A percentile compares a stretch with the other conserved stretches of the same genome.
Evolutionary conservation across 2,329 filamentous ascomycete species (phyloP).

Genomic region (Rugonectria rugulosa): DNA sequence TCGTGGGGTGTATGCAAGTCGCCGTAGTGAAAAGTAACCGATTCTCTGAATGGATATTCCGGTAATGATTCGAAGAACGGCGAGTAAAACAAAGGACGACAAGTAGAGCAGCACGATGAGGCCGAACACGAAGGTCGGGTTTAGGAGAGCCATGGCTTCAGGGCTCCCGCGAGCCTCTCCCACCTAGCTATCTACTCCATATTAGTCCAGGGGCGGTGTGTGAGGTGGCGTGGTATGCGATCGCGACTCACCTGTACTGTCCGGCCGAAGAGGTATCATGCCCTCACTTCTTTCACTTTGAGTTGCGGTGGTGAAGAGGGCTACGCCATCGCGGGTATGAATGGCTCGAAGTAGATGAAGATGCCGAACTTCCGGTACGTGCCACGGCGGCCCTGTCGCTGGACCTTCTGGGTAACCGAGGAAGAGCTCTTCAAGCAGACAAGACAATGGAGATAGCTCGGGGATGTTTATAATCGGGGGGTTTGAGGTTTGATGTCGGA

Average conservation of each 20-base stretch:
- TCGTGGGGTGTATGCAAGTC: constrained; percentile 86
- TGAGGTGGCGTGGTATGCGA: constrained; percentile 29
- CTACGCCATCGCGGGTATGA: constrained; percentile 36
- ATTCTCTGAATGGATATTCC: constrained; percentile 95
- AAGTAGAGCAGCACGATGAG: constrained; percentile 87
- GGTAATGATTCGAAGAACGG: constrained; percentile 88
- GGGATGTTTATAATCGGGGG: constrained; percentile 1
- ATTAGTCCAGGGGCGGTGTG: constrained; percentile 37
- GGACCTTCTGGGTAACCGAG: constrained; percentile 17
- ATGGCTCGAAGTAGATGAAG: constrained; percentile 19
- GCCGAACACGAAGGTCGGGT: constrained; percentile 85
- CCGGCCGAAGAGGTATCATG: constrained; percentile 38
- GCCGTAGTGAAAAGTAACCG: constrained; percentile 89
- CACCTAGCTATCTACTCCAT: constrained; percentile 34
- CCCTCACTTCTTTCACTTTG: constrained; percentile 33
- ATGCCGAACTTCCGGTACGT: constrained; percentile 33
- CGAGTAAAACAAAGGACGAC: constrained; percentile 91
- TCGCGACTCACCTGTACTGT: constrained; percentile 33
- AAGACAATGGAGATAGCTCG: constrained; percentile 13
- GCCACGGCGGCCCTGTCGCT: constrained; percentile 20
- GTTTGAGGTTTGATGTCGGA: constrained; percentile 9
- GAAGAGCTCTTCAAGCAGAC: not conserved
- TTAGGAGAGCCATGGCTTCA: constrained; percentile 67
- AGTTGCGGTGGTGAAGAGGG: constrained; percentile 26
- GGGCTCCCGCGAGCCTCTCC: constrained; percentile 35